Conservation (phyloP, 768 basidiomycete species). For the Suillus spraguei region DNA sequence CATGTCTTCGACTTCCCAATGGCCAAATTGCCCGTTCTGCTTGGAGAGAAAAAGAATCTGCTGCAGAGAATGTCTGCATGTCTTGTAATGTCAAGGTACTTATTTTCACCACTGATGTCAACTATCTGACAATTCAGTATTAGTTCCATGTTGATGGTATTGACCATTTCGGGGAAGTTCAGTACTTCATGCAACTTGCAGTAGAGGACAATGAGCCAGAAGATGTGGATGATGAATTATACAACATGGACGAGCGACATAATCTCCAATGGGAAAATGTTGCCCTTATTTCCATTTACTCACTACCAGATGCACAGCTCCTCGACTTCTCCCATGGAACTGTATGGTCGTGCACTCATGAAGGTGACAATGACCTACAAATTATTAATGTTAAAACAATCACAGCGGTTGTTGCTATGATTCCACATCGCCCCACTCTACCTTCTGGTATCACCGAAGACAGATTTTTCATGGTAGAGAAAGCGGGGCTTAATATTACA, state of each 20-base stretch:
- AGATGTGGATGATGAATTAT: neutral
- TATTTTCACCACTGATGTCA: neutral
- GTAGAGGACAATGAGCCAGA: neutral
- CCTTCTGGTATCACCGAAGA: neutral
- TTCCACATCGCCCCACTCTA: neutral
- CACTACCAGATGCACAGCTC: neutral
- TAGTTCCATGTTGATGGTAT: neutral
- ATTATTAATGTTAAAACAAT: neutral
- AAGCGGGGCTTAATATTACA: neutral
- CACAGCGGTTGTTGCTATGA: neutral
- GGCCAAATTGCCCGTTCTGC: constrained; percentile 23
- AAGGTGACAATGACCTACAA: neutral
- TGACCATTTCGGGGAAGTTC: neutral
- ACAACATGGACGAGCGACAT: neutral
- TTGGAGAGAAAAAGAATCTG: constrained; percentile 29
- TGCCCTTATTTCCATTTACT: neutral
- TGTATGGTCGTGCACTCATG: neutral
- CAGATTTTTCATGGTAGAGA: neutral
- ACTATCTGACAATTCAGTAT: neutral
- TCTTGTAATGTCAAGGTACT: constrained; percentile 38
- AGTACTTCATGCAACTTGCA: neutral
- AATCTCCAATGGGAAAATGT: neutral
- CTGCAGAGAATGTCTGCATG: constrained; percentile 24
- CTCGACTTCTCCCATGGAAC: neutral
- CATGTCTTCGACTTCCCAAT: constrained; percentile 24